Conservation (phyloP, 257 asterid species). For the Dorcoceras hygrometricum region DNA sequence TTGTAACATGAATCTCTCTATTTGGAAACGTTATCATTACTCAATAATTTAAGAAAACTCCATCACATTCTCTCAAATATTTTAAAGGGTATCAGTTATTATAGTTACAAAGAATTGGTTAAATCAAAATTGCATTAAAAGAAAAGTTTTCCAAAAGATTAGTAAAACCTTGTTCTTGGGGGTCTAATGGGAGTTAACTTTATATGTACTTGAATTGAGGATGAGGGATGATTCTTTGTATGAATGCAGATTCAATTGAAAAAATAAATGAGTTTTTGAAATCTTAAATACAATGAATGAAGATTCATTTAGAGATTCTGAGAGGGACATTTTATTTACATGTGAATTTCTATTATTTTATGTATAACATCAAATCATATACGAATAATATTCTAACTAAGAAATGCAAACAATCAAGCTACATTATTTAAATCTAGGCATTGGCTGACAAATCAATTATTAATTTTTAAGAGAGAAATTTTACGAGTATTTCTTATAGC, state of each 20-base stretch:
- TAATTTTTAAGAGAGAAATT: too few relatives aligned
- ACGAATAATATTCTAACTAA: too few relatives aligned
- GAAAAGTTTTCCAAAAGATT: slow-evolving; percentile 6
- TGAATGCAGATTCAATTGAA: background rate
- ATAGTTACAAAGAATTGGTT: slow-evolving; percentile 46
- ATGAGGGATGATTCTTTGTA: slow-evolving; percentile 33
- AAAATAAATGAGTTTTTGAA: too few relatives aligned
- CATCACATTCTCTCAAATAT: slow-evolving; percentile 18
- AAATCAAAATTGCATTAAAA: slow-evolving; percentile 31
- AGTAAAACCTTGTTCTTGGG: slow-evolving; percentile 39
- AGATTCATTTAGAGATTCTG: too few relatives aligned
- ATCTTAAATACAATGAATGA: too few relatives aligned
- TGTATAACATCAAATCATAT: too few relatives aligned
- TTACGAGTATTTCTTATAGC: too few relatives aligned
- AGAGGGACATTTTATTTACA: too few relatives aligned
- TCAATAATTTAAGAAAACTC: background rate
- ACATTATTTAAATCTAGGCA: too few relatives aligned
- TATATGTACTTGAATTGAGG: slow-evolving; percentile 24
- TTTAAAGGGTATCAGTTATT: slow-evolving; percentile 48
- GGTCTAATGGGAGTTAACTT: slow-evolving; percentile 10
- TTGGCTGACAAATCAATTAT: too few relatives aligned
- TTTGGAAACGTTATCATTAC: slow-evolving; percentile 10
- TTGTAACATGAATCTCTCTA: slow-evolving; percentile 19
- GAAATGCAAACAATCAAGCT: too few relatives aligned
- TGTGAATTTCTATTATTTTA: too few relatives aligned